Base-by-base conservation (phyloP, 352 stramenopile genomes). In the Phytophthora syringae region DNA sequence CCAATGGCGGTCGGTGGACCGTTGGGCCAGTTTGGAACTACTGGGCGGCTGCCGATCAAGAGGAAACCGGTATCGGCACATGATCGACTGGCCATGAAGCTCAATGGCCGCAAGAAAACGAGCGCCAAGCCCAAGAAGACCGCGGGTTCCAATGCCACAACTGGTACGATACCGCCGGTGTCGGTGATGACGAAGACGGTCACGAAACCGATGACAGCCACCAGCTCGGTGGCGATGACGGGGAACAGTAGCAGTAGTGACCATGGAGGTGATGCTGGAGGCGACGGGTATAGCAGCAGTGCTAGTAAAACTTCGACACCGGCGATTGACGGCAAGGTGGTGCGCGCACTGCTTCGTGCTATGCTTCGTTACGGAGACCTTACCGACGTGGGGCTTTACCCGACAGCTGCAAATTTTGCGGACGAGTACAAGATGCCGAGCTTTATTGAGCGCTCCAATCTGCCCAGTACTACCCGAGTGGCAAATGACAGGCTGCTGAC, bases 351-450 rank as follows among this genome's bases (percentile, higher is more conserved):
- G 25, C 43, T 94, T 20, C 83, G 87, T 20, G 70, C 59, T 12
- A 88, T 95, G 74, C 72, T 89, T 47, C 84, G 88, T 22, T 95
- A 87, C 53, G 88, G 86, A 34, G 86, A 95, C 60, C 60, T 94
- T 13, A 92, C 84, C 0, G 88, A 94, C 42, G 83, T 93, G 22
- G 66, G 73, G 24, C 71, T 91, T 9, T 88, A 82, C n/a, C 45
- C 68, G 16, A 74, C 78, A 25, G 72, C 73, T 48, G 71, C 74
- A 24, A 76, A 79, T 45, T 95, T 92, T 47, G 79, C 82, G 10
- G 87, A 95, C 49, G 85, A 94, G 60, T 89, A 85, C 63, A 89
- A 88, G 28, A 77, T 90, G 62, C 75, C 82, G 1, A 93, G 74
- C 50, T 95, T 93, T 69, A 71, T 95, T 27, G 68, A 84, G 18